Evolutionary conservation across 768 basidiomycete genomes (phyloP).

Genomic region (Lepiota subincarnata): DNA sequence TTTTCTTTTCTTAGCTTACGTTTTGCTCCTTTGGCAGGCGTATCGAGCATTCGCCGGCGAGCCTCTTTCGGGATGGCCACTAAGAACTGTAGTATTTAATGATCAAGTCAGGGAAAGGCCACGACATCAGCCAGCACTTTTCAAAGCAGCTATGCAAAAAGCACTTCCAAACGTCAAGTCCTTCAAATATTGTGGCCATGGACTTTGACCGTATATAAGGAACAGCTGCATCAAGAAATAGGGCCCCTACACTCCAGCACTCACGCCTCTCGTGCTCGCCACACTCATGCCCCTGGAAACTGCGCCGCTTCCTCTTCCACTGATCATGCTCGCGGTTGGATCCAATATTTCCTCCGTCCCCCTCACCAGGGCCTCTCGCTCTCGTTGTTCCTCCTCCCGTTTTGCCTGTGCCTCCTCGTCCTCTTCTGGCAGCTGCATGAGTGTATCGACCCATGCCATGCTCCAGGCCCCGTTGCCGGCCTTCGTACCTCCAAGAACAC

Average conservation of each 20-base stretch:
- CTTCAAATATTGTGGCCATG: neutral
- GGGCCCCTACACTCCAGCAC: neutral
- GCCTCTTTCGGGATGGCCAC: no score
- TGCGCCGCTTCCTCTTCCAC: neutral
- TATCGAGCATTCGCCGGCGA: no score
- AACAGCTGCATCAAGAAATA: neutral
- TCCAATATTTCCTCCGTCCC: neutral
- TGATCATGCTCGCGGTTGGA: neutral
- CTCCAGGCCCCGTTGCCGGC: slow-evolving; percentile 80
- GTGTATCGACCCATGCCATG: slow-evolving; percentile 70
- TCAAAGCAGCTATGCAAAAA: neutral
- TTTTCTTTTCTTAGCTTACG: no score
- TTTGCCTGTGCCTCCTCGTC: slow-evolving; percentile 1
- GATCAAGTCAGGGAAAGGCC: no score
- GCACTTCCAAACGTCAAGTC: neutral
- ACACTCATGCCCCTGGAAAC: neutral
- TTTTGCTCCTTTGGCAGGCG: no score
- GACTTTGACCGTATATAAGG: neutral
- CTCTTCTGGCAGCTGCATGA: slow-evolving; percentile 34
- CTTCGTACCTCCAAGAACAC: slow-evolving; percentile 66
- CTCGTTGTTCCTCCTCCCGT: neutral
- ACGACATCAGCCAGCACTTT: neutral
- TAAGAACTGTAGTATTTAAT: no score
- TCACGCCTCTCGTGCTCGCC: slow-evolving; percentile 1
- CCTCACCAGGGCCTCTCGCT: neutral